Percentiles rank a stretch among this genome's conserved stretches.
These are phyloP conservation scores for Paecilomyces variotii DNA, from an alignment of 2,329 filamentous ascomycete species.

Conservation along the genomic window DNA sequence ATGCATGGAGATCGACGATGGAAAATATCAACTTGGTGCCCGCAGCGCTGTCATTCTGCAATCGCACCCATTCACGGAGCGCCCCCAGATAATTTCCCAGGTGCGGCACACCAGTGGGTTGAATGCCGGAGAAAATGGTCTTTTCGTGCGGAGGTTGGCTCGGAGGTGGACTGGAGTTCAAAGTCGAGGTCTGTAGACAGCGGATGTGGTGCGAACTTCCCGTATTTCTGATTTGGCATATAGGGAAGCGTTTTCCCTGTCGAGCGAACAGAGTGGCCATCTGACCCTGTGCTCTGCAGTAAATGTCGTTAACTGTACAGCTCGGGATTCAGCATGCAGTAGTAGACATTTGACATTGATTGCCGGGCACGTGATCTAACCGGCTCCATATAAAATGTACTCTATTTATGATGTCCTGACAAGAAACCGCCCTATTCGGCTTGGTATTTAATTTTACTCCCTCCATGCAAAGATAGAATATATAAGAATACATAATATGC, in stretches of 20 bases:
- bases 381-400: neutral
- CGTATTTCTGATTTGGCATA: neutral
- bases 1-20: constrained; percentile 87
- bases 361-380: neutral
- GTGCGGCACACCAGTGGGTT: constrained; percentile 90
- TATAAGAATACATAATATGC: neutral
- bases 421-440: too few species aligned
- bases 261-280: neutral
- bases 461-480: neutral
- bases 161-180: neutral
- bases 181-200: neutral
- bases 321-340: neutral
- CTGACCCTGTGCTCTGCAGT: neutral
- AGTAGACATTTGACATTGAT: neutral
- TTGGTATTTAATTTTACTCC: too few species aligned
- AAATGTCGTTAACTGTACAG: neutral
- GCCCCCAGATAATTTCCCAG: constrained; percentile 94
- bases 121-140: constrained; percentile 89
- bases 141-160: constrained; percentile 14
- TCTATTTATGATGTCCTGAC: too few species aligned
- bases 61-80: constrained; percentile 71
- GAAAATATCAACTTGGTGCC: constrained; percentile 67
- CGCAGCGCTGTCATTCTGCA: constrained; percentile 58
- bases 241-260: neutral
- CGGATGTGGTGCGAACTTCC: neutral